Base-by-base conservation (phyloP, 345 rosid genomes). In the Rubroshorea leprosula region DNA sequence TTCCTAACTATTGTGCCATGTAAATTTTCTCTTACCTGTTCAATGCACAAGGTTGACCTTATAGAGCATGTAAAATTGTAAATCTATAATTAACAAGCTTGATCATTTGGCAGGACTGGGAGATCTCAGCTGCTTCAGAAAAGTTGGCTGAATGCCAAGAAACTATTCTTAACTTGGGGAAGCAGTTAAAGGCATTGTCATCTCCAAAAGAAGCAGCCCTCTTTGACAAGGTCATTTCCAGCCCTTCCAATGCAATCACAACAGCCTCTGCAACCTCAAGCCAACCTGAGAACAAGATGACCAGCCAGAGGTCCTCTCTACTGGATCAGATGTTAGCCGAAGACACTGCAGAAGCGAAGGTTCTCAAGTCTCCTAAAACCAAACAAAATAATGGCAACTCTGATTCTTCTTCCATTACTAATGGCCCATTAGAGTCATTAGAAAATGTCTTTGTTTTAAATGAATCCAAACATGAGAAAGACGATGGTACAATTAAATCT, bases 91-190 rank as follows among this genome's bases (percentile, higher is more conserved):
- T 13, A 47, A 31, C 24, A 29, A 35, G 41, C 41, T 20, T 65
- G 56, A 47, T 70, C 23, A 49, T 52, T 20, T 62, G 58, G 64
- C 83, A 93, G 99, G 83, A 85, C 31, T 67, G 79, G 85, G 97
- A 89, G 79, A 82, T 86, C 64, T 60, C 89, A 44, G 89, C 89
- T 62, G 99, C 99, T 71, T 84, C 99, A 54, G 89, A 89, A 55
- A 93, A 85, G 77, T 71, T 93, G 63, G 97, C 96, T 0, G 96
- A 93, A 73, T 93, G 96, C 74, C 97, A 89, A 71, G 94, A 86
- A 67, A 85, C 96, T 13, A 89, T 93, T 50, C 67, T 83, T 51
- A 83, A 85, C 74, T 67, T 93, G 4, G 97, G 97, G 57, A 93
- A 93, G 72, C 99, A 93, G 74, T 72, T 89, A 51, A 86, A 82